These are phyloP conservation scores for Colletotrichum nymphaeae DNA, from an alignment of 2,329 filamentous ascomycete genomes.

Conservation along the genomic window DNA sequence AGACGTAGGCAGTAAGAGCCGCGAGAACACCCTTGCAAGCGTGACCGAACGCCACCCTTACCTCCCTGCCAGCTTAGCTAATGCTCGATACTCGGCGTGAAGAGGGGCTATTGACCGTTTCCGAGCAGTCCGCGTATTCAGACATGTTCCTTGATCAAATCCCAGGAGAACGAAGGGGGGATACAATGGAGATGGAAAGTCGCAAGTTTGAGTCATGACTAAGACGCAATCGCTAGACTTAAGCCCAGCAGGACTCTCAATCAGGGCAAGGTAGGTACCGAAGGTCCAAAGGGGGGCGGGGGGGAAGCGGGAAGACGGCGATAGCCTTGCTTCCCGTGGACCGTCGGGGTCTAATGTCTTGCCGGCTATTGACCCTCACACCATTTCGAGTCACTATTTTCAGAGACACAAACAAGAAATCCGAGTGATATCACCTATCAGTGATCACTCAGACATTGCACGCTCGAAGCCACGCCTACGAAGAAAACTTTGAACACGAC, in stretches of 20 bases:
- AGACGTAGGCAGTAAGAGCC: not conserved
- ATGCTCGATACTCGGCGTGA: not conserved
- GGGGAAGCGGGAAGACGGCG: not conserved
- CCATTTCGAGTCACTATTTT: not conserved
- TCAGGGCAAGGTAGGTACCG: not conserved
- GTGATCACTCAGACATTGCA: not conserved
- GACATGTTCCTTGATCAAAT: not conserved
- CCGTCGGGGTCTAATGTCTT: not conserved
- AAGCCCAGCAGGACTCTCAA: not conserved
- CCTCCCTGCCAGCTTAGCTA: not conserved
- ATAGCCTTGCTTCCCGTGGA: slow-evolving; percentile 5
- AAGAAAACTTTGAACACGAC: not conserved
- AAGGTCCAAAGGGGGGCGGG: not conserved
- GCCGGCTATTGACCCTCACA: not conserved
- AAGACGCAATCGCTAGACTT: not conserved
- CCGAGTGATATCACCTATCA: not conserved
- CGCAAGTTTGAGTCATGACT: not conserved
- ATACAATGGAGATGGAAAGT: not conserved
- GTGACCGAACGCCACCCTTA: not conserved
- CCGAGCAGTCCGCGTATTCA: slow-evolving; percentile 10
- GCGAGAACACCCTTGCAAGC: not conserved
- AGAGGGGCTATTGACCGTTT: not conserved
- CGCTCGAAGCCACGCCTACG: not conserved
- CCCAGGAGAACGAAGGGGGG: not conserved
- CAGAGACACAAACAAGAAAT: not conserved